Evolutionary conservation across 1,284 basidiomycete species (phyloP).

Genomic region (Tilletia setariae): DNA sequence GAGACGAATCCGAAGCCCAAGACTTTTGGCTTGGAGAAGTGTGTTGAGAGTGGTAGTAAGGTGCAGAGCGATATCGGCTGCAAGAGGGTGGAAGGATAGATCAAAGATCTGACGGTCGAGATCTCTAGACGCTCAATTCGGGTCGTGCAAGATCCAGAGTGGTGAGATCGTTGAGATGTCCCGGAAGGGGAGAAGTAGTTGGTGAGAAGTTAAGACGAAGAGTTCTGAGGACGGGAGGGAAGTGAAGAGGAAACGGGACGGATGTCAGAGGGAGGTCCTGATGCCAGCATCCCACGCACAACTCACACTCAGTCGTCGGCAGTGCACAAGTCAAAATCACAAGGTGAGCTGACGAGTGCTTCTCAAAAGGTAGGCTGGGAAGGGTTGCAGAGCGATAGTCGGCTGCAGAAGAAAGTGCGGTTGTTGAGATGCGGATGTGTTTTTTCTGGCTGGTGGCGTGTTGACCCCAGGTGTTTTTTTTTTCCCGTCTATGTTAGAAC

Average conservation of each 20-base stretch:
- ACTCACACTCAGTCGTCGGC: too few species aligned
- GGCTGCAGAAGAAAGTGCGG: slow-evolving; percentile 17
- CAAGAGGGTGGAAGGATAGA: neutral
- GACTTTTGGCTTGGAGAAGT: neutral
- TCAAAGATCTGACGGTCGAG: neutral
- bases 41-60: neutral
- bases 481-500: too few species aligned
- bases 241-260: neutral
- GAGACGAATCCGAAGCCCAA: neutral
- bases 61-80: slow-evolving; percentile 13
- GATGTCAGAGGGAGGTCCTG: neutral
- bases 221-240: neutral
- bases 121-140: neutral
- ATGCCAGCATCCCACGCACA: too few species aligned
- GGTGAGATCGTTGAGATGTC: neutral
- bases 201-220: neutral
- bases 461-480: neutral
- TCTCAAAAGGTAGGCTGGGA: too few species aligned
- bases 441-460: neutral
- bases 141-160: neutral
- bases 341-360: neutral
- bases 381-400: slow-evolving; percentile 10
- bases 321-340: neutral
- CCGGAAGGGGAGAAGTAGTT: neutral
- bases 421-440: neutral